phyloP scores from a whole-genome alignment of 495 filamentous ascomycete species.

The Xylaria curta region DNA sequence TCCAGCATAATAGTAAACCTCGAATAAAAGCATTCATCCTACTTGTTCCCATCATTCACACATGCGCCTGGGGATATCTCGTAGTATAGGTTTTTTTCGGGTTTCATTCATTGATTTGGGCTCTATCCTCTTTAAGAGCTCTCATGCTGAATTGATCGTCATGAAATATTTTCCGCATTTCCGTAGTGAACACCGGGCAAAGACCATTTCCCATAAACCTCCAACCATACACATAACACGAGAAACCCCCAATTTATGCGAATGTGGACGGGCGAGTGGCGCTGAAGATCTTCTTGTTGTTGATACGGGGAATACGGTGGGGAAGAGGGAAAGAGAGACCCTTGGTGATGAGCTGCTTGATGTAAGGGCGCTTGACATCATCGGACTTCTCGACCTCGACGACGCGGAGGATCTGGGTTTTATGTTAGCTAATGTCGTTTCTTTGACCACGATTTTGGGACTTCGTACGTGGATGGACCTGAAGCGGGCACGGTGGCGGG shows the following conservation, averaged over 20 bases:
- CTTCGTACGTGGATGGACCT: slow-evolving; percentile 93
- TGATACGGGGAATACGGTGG: slow-evolving; percentile 83
- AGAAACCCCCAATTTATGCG: slow-evolving; percentile 51
- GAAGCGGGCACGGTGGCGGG: slow-evolving; percentile 96
- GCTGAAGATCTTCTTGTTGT: slow-evolving; percentile 86
- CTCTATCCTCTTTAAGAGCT: slow-evolving; percentile 39
- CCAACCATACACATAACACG: slow-evolving; percentile 39
- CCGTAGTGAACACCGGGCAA: slow-evolving; percentile 59
- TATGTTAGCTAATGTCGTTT: slow-evolving; percentile 3
- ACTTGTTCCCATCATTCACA: not conserved
- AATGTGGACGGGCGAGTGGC: slow-evolving; percentile 93
- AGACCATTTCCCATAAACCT: slow-evolving; percentile 56
- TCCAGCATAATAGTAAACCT: not conserved
- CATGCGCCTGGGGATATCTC: not conserved
- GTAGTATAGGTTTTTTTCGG: slow-evolving; percentile 27
- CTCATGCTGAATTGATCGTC: slow-evolving; percentile 38
- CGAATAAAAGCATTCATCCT: not conserved
- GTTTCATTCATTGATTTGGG: slow-evolving; percentile 31
- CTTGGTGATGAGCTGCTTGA: slow-evolving; percentile 96
- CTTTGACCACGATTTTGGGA: not conserved
- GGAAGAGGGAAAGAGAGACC: slow-evolving; percentile 97
- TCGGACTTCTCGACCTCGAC: slow-evolving; percentile 93
- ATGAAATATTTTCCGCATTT: slow-evolving; percentile 58
- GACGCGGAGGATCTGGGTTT: slow-evolving; percentile 87
- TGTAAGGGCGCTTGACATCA: slow-evolving; percentile 95